Conservation (phyloP, 2,329 filamentous ascomycete species). For the Myriosclerotinia scirpicola region DNA sequence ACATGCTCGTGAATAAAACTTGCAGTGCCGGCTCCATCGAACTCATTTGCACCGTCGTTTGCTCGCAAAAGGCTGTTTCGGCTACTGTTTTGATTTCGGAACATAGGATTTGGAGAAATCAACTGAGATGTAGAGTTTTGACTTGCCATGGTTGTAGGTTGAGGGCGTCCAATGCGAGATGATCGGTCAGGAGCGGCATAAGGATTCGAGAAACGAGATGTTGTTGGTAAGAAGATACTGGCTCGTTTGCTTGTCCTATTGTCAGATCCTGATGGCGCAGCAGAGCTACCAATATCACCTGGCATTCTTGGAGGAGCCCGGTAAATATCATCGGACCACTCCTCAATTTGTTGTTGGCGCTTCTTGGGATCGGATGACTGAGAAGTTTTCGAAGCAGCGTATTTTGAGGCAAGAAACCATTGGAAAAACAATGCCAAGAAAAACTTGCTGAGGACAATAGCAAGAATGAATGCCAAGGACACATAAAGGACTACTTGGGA, state of each 20-base stretch:
- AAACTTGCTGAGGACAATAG: slow-evolving; percentile 85
- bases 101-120: slow-evolving; percentile 69
- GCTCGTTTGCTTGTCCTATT: slow-evolving; percentile 75
- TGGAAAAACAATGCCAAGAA: slow-evolving; percentile 87
- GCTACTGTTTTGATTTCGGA: slow-evolving; percentile 64
- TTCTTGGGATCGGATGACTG: slow-evolving; percentile 79
- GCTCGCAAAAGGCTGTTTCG: slow-evolving; percentile 64
- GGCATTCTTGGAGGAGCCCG: slow-evolving; percentile 79
- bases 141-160: slow-evolving; percentile 91
- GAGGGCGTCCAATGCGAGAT: slow-evolving; percentile 49
- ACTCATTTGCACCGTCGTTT: slow-evolving; percentile 53
- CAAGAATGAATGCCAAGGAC: slow-evolving; percentile 85
- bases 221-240: slow-evolving; percentile 85
- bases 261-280: slow-evolving; percentile 65
- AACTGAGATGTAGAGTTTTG: slow-evolving; percentile 73
- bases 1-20: slow-evolving; percentile 97
- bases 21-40: slow-evolving; percentile 74
- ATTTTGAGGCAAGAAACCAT: slow-evolving; percentile 90
- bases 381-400: slow-evolving; percentile 81
- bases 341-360: slow-evolving; percentile 90
- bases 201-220: slow-evolving; percentile 89
- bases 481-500: slow-evolving; percentile 96
- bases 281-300: slow-evolving; percentile 68
- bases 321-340: slow-evolving; percentile 98
- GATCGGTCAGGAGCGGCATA: slow-evolving; percentile 68